Evolutionary conservation across 306 rosid species (phyloP).

Genomic region (Nissolia schottii): DNA sequence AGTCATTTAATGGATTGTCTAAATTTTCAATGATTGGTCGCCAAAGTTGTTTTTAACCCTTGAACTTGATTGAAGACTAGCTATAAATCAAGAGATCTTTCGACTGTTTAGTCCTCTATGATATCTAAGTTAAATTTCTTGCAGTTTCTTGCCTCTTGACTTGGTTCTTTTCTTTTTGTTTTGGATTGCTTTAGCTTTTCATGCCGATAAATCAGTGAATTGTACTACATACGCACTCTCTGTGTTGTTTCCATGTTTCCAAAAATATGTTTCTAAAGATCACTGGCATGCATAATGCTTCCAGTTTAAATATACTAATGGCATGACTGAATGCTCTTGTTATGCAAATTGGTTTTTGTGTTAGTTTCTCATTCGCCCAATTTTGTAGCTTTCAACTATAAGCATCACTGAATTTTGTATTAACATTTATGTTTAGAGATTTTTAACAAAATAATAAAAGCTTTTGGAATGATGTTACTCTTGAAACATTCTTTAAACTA

Average conservation of each 20-base stretch:
- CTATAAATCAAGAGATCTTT: not conserved
- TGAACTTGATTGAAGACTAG: slow-evolving; percentile 10
- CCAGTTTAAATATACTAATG: not conserved
- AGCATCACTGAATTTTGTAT: too few relatives aligned
- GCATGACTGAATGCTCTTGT: not conserved
- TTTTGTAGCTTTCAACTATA: too few relatives aligned
- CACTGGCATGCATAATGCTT: not conserved
- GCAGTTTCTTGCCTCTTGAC: not conserved
- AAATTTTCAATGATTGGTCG: not conserved
- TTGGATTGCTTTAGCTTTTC: not conserved
- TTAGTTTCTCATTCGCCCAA: not conserved
- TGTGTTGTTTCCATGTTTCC: not conserved
- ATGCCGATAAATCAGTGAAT: not conserved
- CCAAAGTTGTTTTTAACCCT: not conserved
- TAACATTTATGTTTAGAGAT: too few relatives aligned
- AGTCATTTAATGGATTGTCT: slow-evolving; percentile 7
- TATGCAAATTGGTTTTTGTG: not conserved
- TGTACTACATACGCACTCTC: not conserved
- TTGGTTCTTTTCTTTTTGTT: not conserved
- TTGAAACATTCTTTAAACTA: not conserved
- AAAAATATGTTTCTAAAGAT: not conserved
- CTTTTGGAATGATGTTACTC: not conserved
- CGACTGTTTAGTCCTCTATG: not conserved
- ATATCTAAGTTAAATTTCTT: not conserved
- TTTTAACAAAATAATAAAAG: not conserved